These are phyloP conservation scores for Priceomyces haplophilus DNA, from an alignment of 805 yeast genomes.

Conservation along the genomic window DNA sequence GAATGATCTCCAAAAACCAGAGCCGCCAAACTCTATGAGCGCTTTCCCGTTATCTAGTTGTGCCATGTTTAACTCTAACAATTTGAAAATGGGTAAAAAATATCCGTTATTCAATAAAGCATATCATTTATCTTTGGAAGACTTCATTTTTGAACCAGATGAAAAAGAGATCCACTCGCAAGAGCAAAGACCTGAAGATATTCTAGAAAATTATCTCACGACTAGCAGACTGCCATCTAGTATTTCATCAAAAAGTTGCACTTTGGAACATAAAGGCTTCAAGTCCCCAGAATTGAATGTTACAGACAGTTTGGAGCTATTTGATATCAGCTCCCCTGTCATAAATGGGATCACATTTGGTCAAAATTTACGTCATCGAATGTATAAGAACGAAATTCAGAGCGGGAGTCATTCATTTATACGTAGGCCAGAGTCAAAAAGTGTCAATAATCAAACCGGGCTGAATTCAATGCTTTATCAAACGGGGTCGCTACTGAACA, in stretches of 20 bases:
- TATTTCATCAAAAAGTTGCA: not conserved
- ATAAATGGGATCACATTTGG: conserved; percentile 35
- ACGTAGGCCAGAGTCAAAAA: not conserved
- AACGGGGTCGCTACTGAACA: not conserved
- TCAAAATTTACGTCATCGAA: conserved; percentile 20
- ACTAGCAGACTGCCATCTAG: conserved; percentile 19
- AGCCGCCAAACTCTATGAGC: too few relatives aligned
- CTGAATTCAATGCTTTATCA: not conserved
- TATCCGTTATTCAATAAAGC: conserved; percentile 19
- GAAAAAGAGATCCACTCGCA: not conserved
- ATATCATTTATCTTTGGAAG: conserved; percentile 28
- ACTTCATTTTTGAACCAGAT: conserved; percentile 7
- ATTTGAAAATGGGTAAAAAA: not conserved
- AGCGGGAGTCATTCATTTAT: conserved; percentile 1
- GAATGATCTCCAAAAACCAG: not conserved
- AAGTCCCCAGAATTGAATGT: conserved; percentile 11
- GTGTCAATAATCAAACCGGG: not conserved
- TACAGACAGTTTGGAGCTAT: conserved; percentile 17
- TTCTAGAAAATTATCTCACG: conserved; percentile 30
- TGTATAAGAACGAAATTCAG: not conserved
- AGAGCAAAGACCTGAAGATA: conserved; percentile 31
- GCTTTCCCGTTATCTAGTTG: too few relatives aligned
- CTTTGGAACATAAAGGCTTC: not conserved
- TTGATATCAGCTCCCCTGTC: conserved; percentile 29
- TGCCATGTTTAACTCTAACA: too few relatives aligned